Evolutionary conservation across 2,329 filamentous ascomycete species (phyloP), one percentile per base, ranked within the genome.

Genomic region (Graphilbum fragrans): DNA sequence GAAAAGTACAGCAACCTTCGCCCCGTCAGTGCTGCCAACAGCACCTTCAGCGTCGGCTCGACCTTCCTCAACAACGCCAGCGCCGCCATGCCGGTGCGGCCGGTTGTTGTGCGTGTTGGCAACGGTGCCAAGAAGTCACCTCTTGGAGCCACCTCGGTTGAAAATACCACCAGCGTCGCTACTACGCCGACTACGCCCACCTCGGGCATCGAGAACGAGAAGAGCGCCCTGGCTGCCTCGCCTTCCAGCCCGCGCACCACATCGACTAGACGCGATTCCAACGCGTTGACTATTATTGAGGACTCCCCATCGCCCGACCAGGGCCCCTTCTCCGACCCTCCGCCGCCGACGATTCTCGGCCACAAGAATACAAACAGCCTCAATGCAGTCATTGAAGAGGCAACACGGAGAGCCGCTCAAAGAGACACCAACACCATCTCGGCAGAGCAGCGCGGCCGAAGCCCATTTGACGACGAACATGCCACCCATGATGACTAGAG

Each of bases 1-100:
- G 70, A 71, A 46, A 75, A 69, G 54, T 80, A 76, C 54, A 66
- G 62, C 29, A 52, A 44, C 52, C 49, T 50, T 40, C 65, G 62
- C 44, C 76, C 67, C 19, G 69, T 67, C 50, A 79, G 74, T 52
- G 66, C 65, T 6, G 50, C 59, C 11, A 67, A 62, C 41, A 73
- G 69, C 58, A 70, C 73, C 29, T 82, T 82, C 55, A 81, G 76
- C 52, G 74, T 82, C 42, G 77, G 78, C 17, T 78, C 77, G 18
- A 80, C 78, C 2, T 81, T 81, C 57, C 62, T 82, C 49, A 82
- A 77, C 62, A 79, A 70, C 47, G 74, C 74, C 48, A 77, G 65
- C 51, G 64, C 70, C 31, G 73, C 72, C 14, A 72, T 66, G 20
- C 68, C 72, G 19, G 69, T 70, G 21, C 69, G 69, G 38, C 73